A percentile compares a stretch with the other conserved stretches of the same genome.
Evolutionary conservation across 1,139 yeast genomes (phyloP).

Genomic region (Candida pseudocylindracea): DNA sequence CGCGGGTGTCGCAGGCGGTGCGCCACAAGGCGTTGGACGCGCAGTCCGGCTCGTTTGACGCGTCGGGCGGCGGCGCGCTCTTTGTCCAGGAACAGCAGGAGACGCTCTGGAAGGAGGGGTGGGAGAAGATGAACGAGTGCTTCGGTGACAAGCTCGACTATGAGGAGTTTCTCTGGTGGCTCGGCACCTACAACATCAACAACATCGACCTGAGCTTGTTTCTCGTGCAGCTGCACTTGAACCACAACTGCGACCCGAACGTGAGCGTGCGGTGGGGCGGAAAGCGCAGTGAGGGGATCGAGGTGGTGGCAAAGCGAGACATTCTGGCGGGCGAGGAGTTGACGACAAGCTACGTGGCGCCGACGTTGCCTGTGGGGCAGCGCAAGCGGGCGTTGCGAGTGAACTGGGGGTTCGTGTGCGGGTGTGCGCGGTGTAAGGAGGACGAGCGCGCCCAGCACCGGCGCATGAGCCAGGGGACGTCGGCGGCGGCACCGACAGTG

Average conservation of each 20-base stretch:
- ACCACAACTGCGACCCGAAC: conserved; percentile 62
- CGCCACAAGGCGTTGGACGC: conserved; percentile 40
- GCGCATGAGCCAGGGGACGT: conserved; percentile 5
- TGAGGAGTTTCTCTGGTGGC: conserved; percentile 32
- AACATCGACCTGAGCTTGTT: conserved; percentile 44
- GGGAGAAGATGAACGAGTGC: conserved; percentile 21
- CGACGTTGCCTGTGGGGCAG: conserved; percentile 34
- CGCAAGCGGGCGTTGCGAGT: conserved; percentile 47
- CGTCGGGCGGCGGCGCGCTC: conserved; percentile 22
- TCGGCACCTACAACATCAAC: conserved; percentile 59
- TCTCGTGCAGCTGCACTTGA: conserved; percentile 44
- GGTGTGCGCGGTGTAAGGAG: conserved; percentile 38
- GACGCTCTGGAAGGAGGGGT: conserved; percentile 36
- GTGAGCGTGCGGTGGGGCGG: conserved; percentile 21
- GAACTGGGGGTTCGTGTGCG: conserved; percentile 74
- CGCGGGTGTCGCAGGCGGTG: conserved; percentile 43
- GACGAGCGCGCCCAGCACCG: conserved; percentile 23
- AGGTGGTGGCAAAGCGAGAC: conserved; percentile 33
- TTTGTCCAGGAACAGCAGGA: conserved; percentile 36
- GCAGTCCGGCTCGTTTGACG: conserved; percentile 33
- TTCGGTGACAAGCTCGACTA: conserved; percentile 22
- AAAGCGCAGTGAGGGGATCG: conserved; percentile 18
- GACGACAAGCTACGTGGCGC: conserved; percentile 48
- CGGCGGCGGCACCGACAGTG: neutral
- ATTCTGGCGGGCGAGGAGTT: conserved; percentile 48